Evolutionary conservation across 1,284 basidiomycete species (phyloP), one percentile per base, ranked within the genome.

Genomic region (Microbotryomycetes sp.): DNA sequence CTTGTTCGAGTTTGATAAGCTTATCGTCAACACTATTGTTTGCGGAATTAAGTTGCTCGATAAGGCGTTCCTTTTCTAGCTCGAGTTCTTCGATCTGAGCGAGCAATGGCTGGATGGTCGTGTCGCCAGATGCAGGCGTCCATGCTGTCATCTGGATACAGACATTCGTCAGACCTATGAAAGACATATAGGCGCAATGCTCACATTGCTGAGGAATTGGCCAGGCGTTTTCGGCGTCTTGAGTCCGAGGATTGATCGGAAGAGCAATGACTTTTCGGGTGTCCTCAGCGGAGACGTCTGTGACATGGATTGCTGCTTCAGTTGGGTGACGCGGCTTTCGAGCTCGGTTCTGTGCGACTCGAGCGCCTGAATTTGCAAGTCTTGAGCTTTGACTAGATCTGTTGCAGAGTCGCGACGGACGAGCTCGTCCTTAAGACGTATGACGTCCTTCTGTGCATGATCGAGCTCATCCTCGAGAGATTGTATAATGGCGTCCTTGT

Each of bases 1-100:
- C 85, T 60, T 88, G 83, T 70, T 88, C 86, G 5, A 91, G 82
- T 60, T 85, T 83, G 72, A 88, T 86, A 9, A 91, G 79, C 73
- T 90, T 90, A 69, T 88, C 84, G 68, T 91, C 89, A 53, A 91
- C 86, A 68, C 82, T 86, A 47, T 87, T 83, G 73, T 91, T 90
- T 4, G 88, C 88, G 2, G 73, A 78, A 63, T 86, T 84, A 21
- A 91, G 82, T 65, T 89, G 83, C 15, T 77, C 76, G 66, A 88
- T 85, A 23, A 72, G 62, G 11, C 65, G 50, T 23, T 65, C 64
- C 56, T 71, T 62, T 48, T 70, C 48, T 16, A 65, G 59, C 28
- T 72, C 61, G n/a, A 80, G 72, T 21, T 74, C 72, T 47, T 77
- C 75, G 16, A 79, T 71, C 52, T 78, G 76, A 5, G 74, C 73